Base-by-base conservation (phyloP, 257 asterid genomes). In the Solanum tarapatanum region DNA sequence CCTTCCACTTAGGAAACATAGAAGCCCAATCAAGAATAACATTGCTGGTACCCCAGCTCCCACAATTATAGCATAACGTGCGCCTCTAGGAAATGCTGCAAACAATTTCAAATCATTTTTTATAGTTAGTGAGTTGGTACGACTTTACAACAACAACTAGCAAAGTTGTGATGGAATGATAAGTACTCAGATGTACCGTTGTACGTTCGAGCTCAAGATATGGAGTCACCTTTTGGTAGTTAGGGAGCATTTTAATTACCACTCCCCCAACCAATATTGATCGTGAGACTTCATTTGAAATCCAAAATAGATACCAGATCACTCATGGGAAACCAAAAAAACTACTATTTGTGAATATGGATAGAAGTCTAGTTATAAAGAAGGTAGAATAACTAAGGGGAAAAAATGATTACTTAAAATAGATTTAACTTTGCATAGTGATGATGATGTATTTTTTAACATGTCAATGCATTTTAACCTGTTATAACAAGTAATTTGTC, bases 41-140 rank as follows among this genome's bases (percentile, higher is more conserved):
- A 90, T n/a, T 55, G 89, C 89, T 3, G 95, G 96, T 14, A 93
- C 72, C 1, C 94, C 94, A 33, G 88, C 94, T 26, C 93, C 95
- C 17, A 88, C 84, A 1, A 88, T 48, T 75, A 93, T 80, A 62
- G 93, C 92, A 8, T 91, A 92, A 2, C 93, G 90, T 0, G 92
- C 94, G 4, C 87, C 60, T 88, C 85, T 90, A 6, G 95, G 89
- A 84, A 94, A 79, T 83, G 88, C 96, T 93, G 85, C 23, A 72
- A 62, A 84, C 8, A 26, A 7, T 24, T 26, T 43, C 26, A 79
- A 43, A 26, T 26, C 24, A 16, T 79, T 14, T 60, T 39, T 39
- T 39, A 41, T 2, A 66, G 74, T 70, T 24, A 26, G 32, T 85
- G 28, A 39, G 32, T 75, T 75, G 33, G 32, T 41, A 3, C 33